phyloP scores from a whole-genome alignment of 768 basidiomycete genomes.

The Macrolepiota albuminosa region DNA sequence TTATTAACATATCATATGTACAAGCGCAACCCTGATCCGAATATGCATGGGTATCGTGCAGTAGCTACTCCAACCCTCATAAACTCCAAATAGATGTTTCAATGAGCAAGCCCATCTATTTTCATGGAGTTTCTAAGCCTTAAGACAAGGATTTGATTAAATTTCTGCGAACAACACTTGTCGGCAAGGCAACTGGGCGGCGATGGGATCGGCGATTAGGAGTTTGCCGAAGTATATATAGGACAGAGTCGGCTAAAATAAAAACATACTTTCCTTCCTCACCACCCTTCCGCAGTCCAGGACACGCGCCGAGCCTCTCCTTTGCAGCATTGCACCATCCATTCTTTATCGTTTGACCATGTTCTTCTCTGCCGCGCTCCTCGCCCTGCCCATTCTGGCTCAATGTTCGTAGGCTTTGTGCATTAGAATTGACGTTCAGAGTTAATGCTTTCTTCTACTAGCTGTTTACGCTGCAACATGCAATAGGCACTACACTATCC shows the following conservation, averaged over 20 bases:
- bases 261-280: constrained; percentile 6
- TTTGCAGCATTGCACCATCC: constrained; percentile 18
- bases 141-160: not conserved
- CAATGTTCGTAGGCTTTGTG: constrained; percentile 29
- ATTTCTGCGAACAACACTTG: constrained; percentile 38
- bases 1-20: not conserved
- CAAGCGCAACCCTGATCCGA: not conserved
- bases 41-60: not conserved
- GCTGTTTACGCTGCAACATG: constrained; percentile 38
- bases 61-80: too few relatives aligned
- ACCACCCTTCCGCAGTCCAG: constrained; percentile 3
- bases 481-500: constrained; percentile 56
- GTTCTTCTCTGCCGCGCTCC: constrained; percentile 33
- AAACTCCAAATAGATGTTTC: not conserved
- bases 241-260: not conserved
- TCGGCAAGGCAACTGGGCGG: constrained; percentile 32
- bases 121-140: too few relatives aligned
- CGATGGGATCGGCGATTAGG: constrained; percentile 1
- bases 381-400: constrained; percentile 43
- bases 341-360: constrained; percentile 18
- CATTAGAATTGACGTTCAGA: not conserved
- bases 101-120: not conserved
- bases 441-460: constrained; percentile 9
- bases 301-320: constrained; percentile 15
- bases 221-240: constrained; percentile 17